These are phyloP conservation scores for Hura crepitans DNA, from an alignment of 441 rosid genomes.

Conservation along the genomic window DNA sequence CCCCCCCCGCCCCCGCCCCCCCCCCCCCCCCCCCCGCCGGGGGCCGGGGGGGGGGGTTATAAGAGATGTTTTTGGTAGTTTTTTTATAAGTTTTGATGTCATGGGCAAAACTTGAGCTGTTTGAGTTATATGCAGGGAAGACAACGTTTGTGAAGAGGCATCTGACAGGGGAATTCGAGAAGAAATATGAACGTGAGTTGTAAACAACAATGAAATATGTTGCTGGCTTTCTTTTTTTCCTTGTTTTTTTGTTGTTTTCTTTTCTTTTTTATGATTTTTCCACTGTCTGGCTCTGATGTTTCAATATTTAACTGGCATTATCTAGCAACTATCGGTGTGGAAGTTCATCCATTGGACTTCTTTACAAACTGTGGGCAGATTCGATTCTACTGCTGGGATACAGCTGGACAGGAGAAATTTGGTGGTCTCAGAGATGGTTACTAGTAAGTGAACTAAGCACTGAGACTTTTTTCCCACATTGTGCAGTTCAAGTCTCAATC, in stretches of 20 bases:
- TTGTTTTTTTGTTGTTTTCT: too few relatives aligned
- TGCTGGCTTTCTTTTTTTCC: too few relatives aligned
- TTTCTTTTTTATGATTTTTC: too few relatives aligned
- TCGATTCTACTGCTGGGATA: slow-evolving; percentile 59
- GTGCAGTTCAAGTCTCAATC: background rate
- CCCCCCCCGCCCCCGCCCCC: too few relatives aligned
- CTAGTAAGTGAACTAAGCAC: background rate
- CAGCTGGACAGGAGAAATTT: slow-evolving; percentile 59
- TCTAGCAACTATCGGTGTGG: slow-evolving; percentile 59
- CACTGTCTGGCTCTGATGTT: background rate
- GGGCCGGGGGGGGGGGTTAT: too few relatives aligned
- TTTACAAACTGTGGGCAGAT: slow-evolving; percentile 44
- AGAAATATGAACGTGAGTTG: slow-evolving; percentile 54
- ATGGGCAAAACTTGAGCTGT: background rate
- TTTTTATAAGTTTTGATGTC: background rate
- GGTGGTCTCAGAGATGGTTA: slow-evolving; percentile 62
- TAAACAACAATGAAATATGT: background rate
- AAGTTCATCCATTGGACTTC: slow-evolving; percentile 56
- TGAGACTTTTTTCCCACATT: background rate
- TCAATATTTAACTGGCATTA: background rate
- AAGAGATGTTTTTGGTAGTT: background rate
- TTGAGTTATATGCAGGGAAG: slow-evolving; percentile 34
- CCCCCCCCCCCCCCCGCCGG: too few relatives aligned
- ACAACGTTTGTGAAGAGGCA: slow-evolving; percentile 57
- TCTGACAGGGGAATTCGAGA: slow-evolving; percentile 54